Base-by-base conservation (phyloP, 306 rosid species). In the Ceratonia siliqua region DNA sequence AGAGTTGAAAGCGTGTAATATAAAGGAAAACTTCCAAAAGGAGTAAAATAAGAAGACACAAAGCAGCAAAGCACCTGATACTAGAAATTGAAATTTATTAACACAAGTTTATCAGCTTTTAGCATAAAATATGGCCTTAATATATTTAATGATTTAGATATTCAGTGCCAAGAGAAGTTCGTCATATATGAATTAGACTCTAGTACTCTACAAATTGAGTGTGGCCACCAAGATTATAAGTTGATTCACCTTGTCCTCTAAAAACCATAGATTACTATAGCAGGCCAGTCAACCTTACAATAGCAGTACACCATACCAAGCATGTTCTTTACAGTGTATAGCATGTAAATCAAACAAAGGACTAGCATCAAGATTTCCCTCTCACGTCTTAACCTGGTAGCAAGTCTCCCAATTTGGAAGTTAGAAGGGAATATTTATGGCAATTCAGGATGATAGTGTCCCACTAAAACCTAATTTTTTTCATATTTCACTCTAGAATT, bases 11-110 rank as follows among this genome's bases (percentile, higher is more conserved):
- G 53, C 28, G 71, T n/a, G 62, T 22, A 20, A 33, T 65, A 20
- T 52, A 64, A 59, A 74, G 46, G 48, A 78, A 72, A 71, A 58
- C 62, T 15, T 30, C 38, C 75, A 70, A 39, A 42, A 62, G 59
- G n/a, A 33, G 32, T 27, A 21, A 61, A 27, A 62, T 62, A 24
- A 33, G 54, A 28, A 53, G 25, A 54, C 66, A 79, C 46, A 62
- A 38, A 72, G 48, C 25, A 46, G 22, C 52, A 58, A 77, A 66
- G 70, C 74, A 68, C 22, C 9, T 18, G 8, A 33, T 15, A 33
- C 22, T 21, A 78, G 25, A 61, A 73, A 73, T 27, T 11, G 33
- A 56, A 61, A 35, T 28, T 70, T 24, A 61, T 15, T 33, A 69
- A 78, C 73, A 28, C 28, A 27, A 43, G 50, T 68, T 59, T 11